Base-by-base conservation (phyloP, 345 rosid genomes). In the Aegle marmelos region DNA sequence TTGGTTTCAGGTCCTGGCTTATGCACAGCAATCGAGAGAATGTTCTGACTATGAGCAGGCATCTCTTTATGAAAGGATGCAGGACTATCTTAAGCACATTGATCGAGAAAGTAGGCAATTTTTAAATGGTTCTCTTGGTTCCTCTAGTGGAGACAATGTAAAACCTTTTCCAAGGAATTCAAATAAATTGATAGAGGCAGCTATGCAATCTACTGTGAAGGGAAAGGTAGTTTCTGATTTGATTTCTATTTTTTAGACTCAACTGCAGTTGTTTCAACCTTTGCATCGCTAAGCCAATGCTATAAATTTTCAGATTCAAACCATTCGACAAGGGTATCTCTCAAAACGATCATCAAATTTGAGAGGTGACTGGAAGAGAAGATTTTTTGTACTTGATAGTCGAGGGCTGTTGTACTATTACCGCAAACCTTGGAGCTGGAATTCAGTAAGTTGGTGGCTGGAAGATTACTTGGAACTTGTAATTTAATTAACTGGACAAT, bases 21-120 rank as follows among this genome's bases (percentile, higher is more conserved):
- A 91, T 82, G 94, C 96, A 78, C 96, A 91, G 36, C 94, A 91
- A 81, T 91, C 96, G 41, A 88, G 93, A 80, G 98, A 91, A 88
- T 87, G 93, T 79, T 85, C 94, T 80, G 85, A 93, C 84, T 89
- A 90, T 80, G 94, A 93, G 85, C 90, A 86, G 80, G 92, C 86
- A 76, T 85, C 96, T 72, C 94, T 93, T 50, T 82, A 75, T 75
- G 96, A 90, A 85, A 91, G 93, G 85, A 88, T 91, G 90, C 90
- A 90, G 67, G 94, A 90, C 41, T 90, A 89, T 80, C 83, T 80
- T 67, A 87, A 89, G 83, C 93, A 90, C 83, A 86, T 93, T 73
- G 89, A 88, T 81, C 81, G 82, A 72, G 93, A 86, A 76, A 83
- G 83, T 72, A 91, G 84, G 80, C 86, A 36, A 37, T 70, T 78